Evolutionary conservation across 208 protist species (phyloP).

Genomic region (Lotmaria passim): DNA sequence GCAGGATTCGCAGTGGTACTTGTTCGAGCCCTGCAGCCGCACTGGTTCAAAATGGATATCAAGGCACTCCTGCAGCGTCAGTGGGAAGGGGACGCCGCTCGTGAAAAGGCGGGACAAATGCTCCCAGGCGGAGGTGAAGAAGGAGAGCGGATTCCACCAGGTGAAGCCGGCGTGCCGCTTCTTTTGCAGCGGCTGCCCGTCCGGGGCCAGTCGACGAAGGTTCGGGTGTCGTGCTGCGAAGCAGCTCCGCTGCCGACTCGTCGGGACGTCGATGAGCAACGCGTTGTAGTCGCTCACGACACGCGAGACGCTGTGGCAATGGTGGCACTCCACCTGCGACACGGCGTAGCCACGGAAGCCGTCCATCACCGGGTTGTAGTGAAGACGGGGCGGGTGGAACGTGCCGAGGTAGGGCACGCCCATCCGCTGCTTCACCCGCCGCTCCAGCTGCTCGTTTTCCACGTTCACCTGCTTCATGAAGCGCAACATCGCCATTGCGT

Average conservation of each 20-base stretch:
- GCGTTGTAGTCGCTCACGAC: constrained; percentile 76
- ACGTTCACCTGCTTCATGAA: constrained; percentile 76
- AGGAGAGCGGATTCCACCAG: constrained; percentile 73
- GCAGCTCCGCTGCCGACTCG: constrained; percentile 46
- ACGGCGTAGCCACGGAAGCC: constrained; percentile 80
- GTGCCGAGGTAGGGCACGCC: constrained; percentile 35
- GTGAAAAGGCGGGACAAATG: constrained; percentile 36
- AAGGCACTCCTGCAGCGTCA: constrained; percentile 89
- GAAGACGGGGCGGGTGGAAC: constrained; percentile 57
- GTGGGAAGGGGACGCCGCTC: constrained; percentile 39
- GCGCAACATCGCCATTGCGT: constrained; percentile 39
- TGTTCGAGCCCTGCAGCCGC: constrained; percentile 67
- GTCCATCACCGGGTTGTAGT: constrained; percentile 75
- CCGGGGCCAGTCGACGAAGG: constrained; percentile 33
- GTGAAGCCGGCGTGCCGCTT: constrained; percentile 31
- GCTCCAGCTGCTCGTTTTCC: constrained; percentile 71
- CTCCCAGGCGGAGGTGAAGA: constrained; percentile 30
- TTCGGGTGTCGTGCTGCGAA: constrained; percentile 64
- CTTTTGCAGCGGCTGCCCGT: constrained; percentile 34
- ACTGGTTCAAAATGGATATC: constrained; percentile 86
- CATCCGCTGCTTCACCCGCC: constrained; percentile 38
- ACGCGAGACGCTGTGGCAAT: constrained; percentile 63
- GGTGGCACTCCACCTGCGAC: constrained; percentile 74
- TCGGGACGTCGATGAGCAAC: constrained; percentile 79
- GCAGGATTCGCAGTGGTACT: constrained; percentile 84